Evolutionary conservation across 306 rosid genomes (phyloP), one percentile per base, ranked within the genome.

Genomic region (Cotoneaster glaucophyllus): DNA sequence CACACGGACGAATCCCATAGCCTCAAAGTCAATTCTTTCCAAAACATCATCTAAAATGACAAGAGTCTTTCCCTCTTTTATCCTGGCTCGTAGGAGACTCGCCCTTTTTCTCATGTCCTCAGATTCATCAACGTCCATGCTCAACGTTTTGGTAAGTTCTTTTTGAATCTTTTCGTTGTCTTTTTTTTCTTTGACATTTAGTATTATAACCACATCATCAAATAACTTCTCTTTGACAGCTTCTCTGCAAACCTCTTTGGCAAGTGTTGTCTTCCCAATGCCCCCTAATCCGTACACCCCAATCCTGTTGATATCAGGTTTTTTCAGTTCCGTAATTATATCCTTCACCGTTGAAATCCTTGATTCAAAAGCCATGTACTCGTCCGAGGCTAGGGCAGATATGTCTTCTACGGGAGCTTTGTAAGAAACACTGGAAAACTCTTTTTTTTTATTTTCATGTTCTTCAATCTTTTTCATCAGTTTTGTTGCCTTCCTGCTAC

Each of bases 31-130:
- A 21, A 74, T 26, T 65, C 11, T 34, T 15, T 15, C 69, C 80
- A 69, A 68, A 1, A 73, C 41, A 65, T 82, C 80, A 64, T 74
- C 79, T 50, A 78, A 64, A 26, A 77, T 66, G 5, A 81, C 13
- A 4, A 81, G 44, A 18, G 29, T 24, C n/a, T 62, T 69, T 50
- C 69, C 61, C 39, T 77, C 74, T 57, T 77, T 74, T 29, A 74
- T 63, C 21, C 80, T 74, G 13, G 58, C 21, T 18, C 67, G 24
- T 4, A 82, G 7, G 29, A 67, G 31, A 70, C 19, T 31, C 0
- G 80, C 77, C 44, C 77, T 56, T 15, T 12, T 31, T 1, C 8
- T 28, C 9, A 29, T 65, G 5, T 32, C 45, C 8, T 43, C 15
- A 22, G 1, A 44, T 76, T 52, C 44, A 39, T 39, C 44, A 39